A percentile compares a stretch with the other conserved stretches of the same genome.
Evolutionary conservation across 2,329 filamentous ascomycete species (phyloP).

Genomic region (Sclerotinia minor): DNA sequence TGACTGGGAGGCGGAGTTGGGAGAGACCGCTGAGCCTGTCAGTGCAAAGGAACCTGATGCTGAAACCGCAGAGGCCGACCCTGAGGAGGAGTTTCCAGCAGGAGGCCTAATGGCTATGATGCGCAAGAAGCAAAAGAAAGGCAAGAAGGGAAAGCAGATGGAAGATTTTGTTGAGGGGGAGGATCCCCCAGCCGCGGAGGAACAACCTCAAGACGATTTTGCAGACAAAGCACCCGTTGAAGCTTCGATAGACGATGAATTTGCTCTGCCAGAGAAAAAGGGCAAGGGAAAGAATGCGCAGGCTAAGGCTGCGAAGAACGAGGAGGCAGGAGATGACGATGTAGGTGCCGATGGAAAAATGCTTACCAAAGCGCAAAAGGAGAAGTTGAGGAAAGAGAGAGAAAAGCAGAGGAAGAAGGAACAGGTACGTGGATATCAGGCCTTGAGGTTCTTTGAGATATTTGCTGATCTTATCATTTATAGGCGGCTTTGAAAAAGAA

Average conservation of each 20-base stretch:
- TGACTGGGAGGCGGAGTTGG: slow-evolving; percentile 93
- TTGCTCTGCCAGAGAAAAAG: slow-evolving; percentile 74
- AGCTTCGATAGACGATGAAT: slow-evolving; percentile 81
- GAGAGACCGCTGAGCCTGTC: slow-evolving; percentile 61
- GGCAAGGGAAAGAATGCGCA: slow-evolving; percentile 62
- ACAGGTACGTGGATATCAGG: slow-evolving; percentile 59
- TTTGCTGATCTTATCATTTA: slow-evolving; percentile 23
- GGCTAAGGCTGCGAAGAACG: slow-evolving; percentile 46
- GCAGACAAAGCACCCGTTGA: slow-evolving; percentile 74
- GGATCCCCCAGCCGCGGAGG: slow-evolving; percentile 48
- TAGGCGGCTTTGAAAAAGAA: slow-evolving; percentile 82
- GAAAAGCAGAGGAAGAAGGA: slow-evolving; percentile 99
- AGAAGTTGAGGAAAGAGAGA: slow-evolving; percentile 95
- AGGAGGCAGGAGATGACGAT: slow-evolving; percentile 50
- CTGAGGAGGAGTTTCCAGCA: slow-evolving; percentile 50
- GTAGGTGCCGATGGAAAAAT: slow-evolving; percentile 63
- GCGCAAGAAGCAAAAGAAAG: slow-evolving; percentile 84
- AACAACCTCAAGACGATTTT: slow-evolving; percentile 47
- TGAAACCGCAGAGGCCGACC: slow-evolving; percentile 52
- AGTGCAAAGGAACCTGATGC: slow-evolving; percentile 49
- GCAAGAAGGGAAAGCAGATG: slow-evolving; percentile 54
- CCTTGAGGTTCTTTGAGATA: slow-evolving; percentile 1
- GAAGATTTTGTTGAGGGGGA: slow-evolving; percentile 77
- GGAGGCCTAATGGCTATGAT: slow-evolving; percentile 75
- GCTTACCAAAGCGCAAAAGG: slow-evolving; percentile 97